phyloP scores from a whole-genome alignment of 139 green algal genomes.

The Tetradesmus lagerheimii region DNA sequence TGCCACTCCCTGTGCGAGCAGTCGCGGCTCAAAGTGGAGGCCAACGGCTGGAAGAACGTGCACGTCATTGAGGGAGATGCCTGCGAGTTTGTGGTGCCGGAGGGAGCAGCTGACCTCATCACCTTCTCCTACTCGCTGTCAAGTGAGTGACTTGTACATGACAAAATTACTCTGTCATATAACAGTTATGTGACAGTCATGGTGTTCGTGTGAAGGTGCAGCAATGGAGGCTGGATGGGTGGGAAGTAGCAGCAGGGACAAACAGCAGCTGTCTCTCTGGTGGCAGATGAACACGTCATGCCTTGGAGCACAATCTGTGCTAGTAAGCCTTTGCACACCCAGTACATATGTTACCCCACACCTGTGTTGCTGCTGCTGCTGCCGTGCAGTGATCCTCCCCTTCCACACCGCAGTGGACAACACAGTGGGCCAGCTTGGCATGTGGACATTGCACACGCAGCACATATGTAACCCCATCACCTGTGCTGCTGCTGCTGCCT shows the following conservation, averaged over 20 bases:
- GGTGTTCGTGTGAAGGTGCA: too few relatives aligned
- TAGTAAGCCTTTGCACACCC: too few relatives aligned
- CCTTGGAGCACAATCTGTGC: too few relatives aligned
- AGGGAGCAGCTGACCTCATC: slow-evolving; percentile 84
- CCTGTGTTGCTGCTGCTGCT: neutral
- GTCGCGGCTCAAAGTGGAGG: slow-evolving; percentile 74
- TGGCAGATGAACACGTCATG: too few relatives aligned
- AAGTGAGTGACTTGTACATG: too few relatives aligned
- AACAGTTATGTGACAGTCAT: neutral
- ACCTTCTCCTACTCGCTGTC: slow-evolving; percentile 99
- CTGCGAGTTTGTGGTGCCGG: slow-evolving; percentile 84
- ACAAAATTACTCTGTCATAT: too few relatives aligned
- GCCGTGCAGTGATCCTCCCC: slow-evolving; percentile 93
- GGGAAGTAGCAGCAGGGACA: neutral
- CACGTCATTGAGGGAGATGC: slow-evolving; percentile 94
- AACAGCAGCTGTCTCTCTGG: neutral
- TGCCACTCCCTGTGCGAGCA: slow-evolving; percentile 91
- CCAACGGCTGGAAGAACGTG: slow-evolving; percentile 95
- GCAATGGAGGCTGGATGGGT: too few relatives aligned
- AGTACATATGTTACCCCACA: too few relatives aligned
- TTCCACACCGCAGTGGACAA: slow-evolving; percentile 95
- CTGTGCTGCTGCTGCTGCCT: neutral
- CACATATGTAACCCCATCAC: neutral
- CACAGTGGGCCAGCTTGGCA: slow-evolving; percentile 87
- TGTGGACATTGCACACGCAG: too few relatives aligned